Evolutionary conservation across 306 rosid genomes (phyloP).

Genomic region (Crotalaria pallida): DNA sequence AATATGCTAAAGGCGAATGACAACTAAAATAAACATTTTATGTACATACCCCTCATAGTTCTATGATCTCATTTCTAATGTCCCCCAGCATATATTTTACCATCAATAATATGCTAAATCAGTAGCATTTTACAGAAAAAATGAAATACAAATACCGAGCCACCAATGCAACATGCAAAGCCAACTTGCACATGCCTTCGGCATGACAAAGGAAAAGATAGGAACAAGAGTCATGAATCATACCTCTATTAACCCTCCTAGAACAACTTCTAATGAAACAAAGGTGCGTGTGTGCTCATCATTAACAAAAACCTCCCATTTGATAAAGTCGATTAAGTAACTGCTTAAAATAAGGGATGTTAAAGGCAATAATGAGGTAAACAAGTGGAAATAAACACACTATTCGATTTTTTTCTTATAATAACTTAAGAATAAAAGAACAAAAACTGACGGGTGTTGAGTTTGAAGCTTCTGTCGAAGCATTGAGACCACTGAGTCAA

Average conservation of each 20-base stretch:
- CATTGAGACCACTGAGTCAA: constrained; percentile 74
- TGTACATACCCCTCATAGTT: not conserved
- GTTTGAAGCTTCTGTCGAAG: constrained; percentile 76
- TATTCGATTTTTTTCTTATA: constrained; percentile 1
- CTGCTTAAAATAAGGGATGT: constrained; percentile 27
- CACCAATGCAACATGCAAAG: not conserved
- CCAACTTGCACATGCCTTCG: not conserved
- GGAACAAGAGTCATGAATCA: not conserved
- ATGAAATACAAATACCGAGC: not conserved
- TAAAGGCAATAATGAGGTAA: not conserved
- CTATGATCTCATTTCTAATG: not conserved
- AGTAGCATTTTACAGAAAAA: not conserved
- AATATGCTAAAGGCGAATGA: not conserved
- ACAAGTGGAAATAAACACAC: not conserved
- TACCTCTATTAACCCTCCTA: constrained; percentile 74
- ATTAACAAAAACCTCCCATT: constrained; percentile 83
- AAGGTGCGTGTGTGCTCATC: constrained; percentile 81
- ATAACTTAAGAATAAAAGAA: constrained; percentile 1
- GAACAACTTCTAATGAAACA: constrained; percentile 58
- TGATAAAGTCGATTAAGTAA: constrained; percentile 68
- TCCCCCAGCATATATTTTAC: not conserved
- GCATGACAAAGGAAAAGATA: not conserved
- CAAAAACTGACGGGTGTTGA: constrained; percentile 47
- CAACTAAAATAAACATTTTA: not conserved
- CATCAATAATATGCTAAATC: not conserved